phyloP scores from a whole-genome alignment of 2,329 filamentous ascomycete genomes.

The Talaromyces rugulosus region DNA sequence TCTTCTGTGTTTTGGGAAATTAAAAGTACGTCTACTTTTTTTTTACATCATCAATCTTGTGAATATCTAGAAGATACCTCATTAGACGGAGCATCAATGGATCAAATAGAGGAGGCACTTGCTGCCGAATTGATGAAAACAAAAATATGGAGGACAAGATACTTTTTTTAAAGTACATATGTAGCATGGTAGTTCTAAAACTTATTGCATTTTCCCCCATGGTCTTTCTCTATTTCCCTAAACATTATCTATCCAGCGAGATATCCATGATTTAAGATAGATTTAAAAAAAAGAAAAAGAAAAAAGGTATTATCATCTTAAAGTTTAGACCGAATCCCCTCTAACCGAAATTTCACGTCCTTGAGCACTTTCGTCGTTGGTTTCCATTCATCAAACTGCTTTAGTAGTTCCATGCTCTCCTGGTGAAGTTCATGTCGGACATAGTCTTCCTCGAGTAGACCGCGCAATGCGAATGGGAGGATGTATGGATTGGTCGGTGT shows the following conservation, averaged over 20 bases:
- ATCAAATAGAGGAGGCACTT: background rate
- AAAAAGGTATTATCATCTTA: background rate
- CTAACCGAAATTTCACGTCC: constrained; percentile 91
- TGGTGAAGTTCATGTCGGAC: constrained; percentile 74
- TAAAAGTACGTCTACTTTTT: background rate
- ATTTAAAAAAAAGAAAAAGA: background rate
- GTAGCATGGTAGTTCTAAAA: too few relatives aligned
- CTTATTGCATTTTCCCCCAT: background rate
- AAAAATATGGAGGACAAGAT: too few relatives aligned
- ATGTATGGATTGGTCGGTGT: constrained; percentile 72
- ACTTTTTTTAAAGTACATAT: too few relatives aligned
- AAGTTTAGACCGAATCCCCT: constrained; percentile 78
- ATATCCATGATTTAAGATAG: background rate
- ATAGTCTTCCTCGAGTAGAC: constrained; percentile 83
- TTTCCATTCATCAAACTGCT: constrained; percentile 90
- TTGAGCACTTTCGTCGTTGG: constrained; percentile 85
- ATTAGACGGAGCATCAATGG: background rate
- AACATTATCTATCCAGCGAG: background rate
- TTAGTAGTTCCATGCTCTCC: constrained; percentile 76
- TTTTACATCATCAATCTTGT: background rate
- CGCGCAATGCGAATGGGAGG: constrained; percentile 92
- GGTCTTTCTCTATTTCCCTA: background rate
- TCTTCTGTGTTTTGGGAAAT: background rate
- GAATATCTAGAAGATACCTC: constrained; percentile 1
- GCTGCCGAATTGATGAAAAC: background rate